Evolutionary conservation across 345 rosid species (phyloP), one percentile per base, ranked within the genome.

Genomic region (Ricinus communis): DNA sequence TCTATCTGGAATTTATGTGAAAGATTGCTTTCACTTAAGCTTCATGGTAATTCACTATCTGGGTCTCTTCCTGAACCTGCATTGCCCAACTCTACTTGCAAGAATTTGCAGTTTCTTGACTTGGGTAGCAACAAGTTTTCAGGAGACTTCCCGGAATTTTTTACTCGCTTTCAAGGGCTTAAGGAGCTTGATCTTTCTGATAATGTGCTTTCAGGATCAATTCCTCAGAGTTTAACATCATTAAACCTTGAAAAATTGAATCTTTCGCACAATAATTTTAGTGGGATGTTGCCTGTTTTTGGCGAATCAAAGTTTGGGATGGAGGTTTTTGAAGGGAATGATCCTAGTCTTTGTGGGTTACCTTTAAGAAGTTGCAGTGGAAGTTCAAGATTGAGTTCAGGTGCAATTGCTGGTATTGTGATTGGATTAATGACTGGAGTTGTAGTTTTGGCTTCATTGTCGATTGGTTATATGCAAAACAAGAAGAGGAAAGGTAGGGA

Each of bases 1-100:
- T 95, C 97, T 4, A 71, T 92, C 21, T 95, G 99, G 99, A 95
- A 95, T 75, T 79, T 92, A 66, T 95, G 99, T 77, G 97, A 92
- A 59, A 78, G 78, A 64, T 91, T 95, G 50, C 83, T 84, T 52
- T 88, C 90, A 13, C 69, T 95, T 22, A 81, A 81, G 78, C 55
- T 92, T 77, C 96, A 85, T 71, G 90, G 86, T 25, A 92, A 95
- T 79, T 81, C 83, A 52, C 55, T 95, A 2, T 80, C 84, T 22
- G 97, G 97, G 78, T 49, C 66, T 45, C 74, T 92, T 25, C 96
- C 96, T 65, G 93, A 87, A 68, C 97, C 96, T 56, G 93, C 94
- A 58, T 72, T 95, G 66, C 99, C 97, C 0, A 85, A 86, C 72
- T 88, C 93, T 9, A 85, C 88, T 68, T 95, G 99, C 50, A 63